These are phyloP conservation scores for Pseudognaphalium luteoalbum DNA, from an alignment of 129 eudicot species.

Conservation along the genomic window DNA sequence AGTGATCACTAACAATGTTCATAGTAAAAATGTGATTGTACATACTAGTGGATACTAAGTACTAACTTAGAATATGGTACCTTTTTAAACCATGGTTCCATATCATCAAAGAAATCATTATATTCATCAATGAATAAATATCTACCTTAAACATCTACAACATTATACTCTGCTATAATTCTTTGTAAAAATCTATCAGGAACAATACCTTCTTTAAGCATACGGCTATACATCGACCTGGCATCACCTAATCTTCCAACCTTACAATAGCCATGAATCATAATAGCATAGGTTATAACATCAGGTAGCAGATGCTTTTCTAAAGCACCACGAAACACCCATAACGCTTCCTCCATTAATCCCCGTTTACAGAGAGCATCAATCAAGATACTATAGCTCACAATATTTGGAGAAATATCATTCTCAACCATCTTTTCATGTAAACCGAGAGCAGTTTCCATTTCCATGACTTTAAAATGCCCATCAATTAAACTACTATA, in stretches of 20 bases:
- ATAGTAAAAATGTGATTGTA: slow-evolving; percentile 15
- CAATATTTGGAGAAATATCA: slow-evolving; percentile 52
- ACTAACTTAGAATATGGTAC: slow-evolving; percentile 3
- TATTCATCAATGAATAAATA: slow-evolving; percentile 14
- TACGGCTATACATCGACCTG: slow-evolving; percentile 36
- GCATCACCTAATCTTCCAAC: slow-evolving; percentile 55
- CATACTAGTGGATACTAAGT: background rate
- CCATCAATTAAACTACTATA: slow-evolving; percentile 65
- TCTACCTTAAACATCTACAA: slow-evolving; percentile 26
- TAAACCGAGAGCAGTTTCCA: slow-evolving; percentile 47
- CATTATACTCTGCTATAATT: slow-evolving; percentile 39
- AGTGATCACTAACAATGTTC: background rate
- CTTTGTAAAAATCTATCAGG: slow-evolving; percentile 46
- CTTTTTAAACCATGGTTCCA: slow-evolving; percentile 15
- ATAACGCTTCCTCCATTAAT: slow-evolving; percentile 53
- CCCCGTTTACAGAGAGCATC: slow-evolving; percentile 71
- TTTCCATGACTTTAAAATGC: slow-evolving; percentile 41
- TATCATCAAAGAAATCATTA: background rate
- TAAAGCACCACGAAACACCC: slow-evolving; percentile 42
- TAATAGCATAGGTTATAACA: slow-evolving; percentile 56
- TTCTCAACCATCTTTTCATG: slow-evolving; percentile 54
- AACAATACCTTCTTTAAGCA: slow-evolving; percentile 48
- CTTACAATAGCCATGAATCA: slow-evolving; percentile 61
- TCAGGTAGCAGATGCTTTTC: slow-evolving; percentile 49
- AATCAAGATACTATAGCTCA: slow-evolving; percentile 68